phyloP scores from a whole-genome alignment of 345 rosid genomes.

The Pugionium dolabratum region DNA sequence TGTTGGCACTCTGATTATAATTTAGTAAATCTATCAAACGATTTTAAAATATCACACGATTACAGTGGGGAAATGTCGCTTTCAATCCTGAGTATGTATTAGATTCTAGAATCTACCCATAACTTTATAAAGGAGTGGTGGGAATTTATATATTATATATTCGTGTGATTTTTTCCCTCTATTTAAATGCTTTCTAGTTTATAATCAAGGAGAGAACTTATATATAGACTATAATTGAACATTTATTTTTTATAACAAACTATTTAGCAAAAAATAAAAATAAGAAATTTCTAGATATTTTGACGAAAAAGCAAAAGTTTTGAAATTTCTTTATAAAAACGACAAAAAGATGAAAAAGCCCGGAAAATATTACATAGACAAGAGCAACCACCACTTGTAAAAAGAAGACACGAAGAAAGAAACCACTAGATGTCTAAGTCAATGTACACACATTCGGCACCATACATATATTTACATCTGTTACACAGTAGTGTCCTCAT shows the following conservation, averaged over 20 bases:
- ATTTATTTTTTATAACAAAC: too few species aligned
- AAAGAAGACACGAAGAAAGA: slow-evolving; percentile 27
- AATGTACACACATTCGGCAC: slow-evolving; percentile 11
- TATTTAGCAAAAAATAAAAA: too few species aligned
- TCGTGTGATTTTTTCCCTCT: too few species aligned
- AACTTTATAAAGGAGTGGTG: slow-evolving; percentile 37
- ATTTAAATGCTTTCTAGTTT: too few species aligned
- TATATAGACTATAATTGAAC: too few species aligned
- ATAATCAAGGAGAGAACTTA: too few species aligned
- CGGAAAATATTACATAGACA: slow-evolving; percentile 27
- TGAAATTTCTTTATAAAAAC: background rate
- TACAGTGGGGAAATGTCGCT: slow-evolving; percentile 27
- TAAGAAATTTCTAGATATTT: too few species aligned
- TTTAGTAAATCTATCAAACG: background rate
- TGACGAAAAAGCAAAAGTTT: background rate
- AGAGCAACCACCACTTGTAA: slow-evolving; percentile 35
- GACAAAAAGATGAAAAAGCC: background rate
- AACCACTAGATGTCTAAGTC: slow-evolving; percentile 27
- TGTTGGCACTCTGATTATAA: background rate
- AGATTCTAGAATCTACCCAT: slow-evolving; percentile 22
- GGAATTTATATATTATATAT: slow-evolving; percentile 1
- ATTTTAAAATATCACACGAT: slow-evolving; percentile 16
- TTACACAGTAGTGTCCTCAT: background rate
- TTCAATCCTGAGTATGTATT: slow-evolving; percentile 17
- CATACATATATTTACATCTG: background rate